Percentiles rank a stretch among this genome's conserved stretches.
These are phyloP conservation scores for Cyclostephanos invisitatus DNA, from an alignment of 108 stramenopile genomes.

Conservation along the genomic window DNA sequence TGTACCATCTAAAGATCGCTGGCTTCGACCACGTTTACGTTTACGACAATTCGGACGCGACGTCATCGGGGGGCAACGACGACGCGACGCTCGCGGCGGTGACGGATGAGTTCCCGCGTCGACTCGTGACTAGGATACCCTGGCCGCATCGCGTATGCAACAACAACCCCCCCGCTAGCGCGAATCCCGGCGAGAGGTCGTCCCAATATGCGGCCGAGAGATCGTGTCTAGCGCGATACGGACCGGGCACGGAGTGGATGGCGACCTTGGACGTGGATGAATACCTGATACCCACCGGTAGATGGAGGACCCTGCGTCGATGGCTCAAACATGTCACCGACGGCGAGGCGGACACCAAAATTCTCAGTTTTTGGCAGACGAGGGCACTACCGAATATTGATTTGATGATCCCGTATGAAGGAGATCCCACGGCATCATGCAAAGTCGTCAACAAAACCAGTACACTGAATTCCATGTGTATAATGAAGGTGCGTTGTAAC, in stretches of 20 bases:
- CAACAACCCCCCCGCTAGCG: constrained; percentile 68
- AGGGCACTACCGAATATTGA: constrained; percentile 42
- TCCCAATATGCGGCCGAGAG: constrained; percentile 85
- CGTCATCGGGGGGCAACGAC: constrained; percentile 12
- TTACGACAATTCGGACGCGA: constrained; percentile 73
- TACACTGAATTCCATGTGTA: constrained; percentile 15
- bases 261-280: constrained; percentile 80
- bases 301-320: constrained; percentile 29
- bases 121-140: constrained; percentile 55
- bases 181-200: constrained; percentile 74
- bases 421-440: constrained; percentile 11
- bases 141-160: constrained; percentile 79
- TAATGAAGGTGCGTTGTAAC: constrained; percentile 29
- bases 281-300: constrained; percentile 64
- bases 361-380: constrained; percentile 55
- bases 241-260: constrained; percentile 75
- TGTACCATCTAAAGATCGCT: constrained; percentile 56
- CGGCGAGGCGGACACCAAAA: constrained; percentile 40
- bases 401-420: constrained; percentile 34
- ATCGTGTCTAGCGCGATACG: constrained; percentile 72
- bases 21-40: constrained; percentile 84
- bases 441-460: constrained; percentile 3
- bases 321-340: constrained; percentile 26
- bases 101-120: constrained; percentile 30
- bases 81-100: constrained; percentile 38